These are phyloP conservation scores for Spathaspora sp. DNA, from an alignment of 1,139 yeast genomes.

Conservation along the genomic window DNA sequence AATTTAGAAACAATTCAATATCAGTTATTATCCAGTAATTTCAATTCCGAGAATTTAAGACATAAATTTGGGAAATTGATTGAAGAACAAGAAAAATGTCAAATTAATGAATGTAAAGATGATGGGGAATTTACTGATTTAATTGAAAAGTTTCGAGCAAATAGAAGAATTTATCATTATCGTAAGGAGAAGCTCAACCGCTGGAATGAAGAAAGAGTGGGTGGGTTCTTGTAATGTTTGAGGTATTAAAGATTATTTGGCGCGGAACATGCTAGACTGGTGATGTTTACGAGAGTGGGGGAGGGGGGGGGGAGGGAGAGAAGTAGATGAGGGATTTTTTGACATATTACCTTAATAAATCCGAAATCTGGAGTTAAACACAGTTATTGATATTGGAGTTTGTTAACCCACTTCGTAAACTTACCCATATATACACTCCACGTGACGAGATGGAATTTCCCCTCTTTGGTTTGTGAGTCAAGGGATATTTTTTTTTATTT, in stretches of 20 bases:
- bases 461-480: background rate
- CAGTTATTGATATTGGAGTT: too few relatives aligned
- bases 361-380: too few relatives aligned
- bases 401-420: too few relatives aligned
- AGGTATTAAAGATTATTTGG: background rate
- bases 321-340: background rate
- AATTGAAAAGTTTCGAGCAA: slow-evolving; percentile 42
- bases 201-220: slow-evolving; percentile 67
- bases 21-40: slow-evolving; percentile 39
- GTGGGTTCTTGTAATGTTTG: slow-evolving; percentile 37
- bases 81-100: slow-evolving; percentile 21
- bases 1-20: slow-evolving; percentile 41
- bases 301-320: too few relatives aligned
- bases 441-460: background rate
- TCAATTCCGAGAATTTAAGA: slow-evolving; percentile 32
- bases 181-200: slow-evolving; percentile 59
- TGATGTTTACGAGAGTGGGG: too few relatives aligned
- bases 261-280: too few relatives aligned
- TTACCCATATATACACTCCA: background rate
- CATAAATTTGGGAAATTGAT: slow-evolving; percentile 28
- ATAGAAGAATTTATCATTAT: slow-evolving; percentile 52
- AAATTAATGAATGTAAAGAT: slow-evolving; percentile 14
- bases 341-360: too few relatives aligned
- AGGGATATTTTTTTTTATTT: background rate
- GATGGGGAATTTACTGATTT: slow-evolving; percentile 28